Percentiles rank a stretch among this genome's conserved stretches.
Conservation (phyloP, 495 filamentous ascomycete genomes). For the Aspergillus conjunctus region DNA sequence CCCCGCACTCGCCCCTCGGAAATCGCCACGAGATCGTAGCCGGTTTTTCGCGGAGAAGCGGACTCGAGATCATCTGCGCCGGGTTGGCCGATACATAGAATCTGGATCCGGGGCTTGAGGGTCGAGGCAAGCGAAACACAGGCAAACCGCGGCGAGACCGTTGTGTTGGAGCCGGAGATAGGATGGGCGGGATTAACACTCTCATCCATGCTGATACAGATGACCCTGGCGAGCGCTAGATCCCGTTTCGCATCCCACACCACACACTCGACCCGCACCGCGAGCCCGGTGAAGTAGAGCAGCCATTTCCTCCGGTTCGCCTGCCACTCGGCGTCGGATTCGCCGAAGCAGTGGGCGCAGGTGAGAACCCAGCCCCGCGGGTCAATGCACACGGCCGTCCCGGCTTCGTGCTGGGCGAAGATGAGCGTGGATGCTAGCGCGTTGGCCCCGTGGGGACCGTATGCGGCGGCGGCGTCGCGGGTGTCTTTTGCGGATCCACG, state of each 20-base stretch:
- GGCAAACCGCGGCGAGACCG: neutral
- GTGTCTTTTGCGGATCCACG: neutral
- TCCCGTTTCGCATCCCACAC: slow-evolving; percentile 7
- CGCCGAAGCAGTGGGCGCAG: slow-evolving; percentile 18
- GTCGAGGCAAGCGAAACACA: neutral
- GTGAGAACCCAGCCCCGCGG: slow-evolving; percentile 5
- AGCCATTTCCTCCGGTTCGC: slow-evolving; percentile 7
- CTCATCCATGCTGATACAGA: no score
- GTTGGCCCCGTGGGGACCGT: slow-evolving; percentile 3
- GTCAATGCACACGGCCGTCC: slow-evolving; percentile 13
- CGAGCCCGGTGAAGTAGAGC: neutral
- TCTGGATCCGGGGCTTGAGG: neutral
- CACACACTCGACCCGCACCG: slow-evolving; percentile 10
- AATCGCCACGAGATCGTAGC: slow-evolving; percentile 8
- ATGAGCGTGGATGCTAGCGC: slow-evolving; percentile 6
- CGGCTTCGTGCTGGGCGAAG: slow-evolving; percentile 14
- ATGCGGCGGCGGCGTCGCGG: neutral
- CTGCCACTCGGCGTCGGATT: slow-evolving; percentile 6
- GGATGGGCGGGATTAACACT: no score
- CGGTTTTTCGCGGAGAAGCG: neutral
- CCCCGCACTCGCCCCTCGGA: slow-evolving; percentile 11
- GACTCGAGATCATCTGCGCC: slow-evolving; percentile 17
- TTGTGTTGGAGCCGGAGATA: neutral
- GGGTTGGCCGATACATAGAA: slow-evolving; percentile 16
- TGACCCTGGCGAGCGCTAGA: slow-evolving; percentile 6